phyloP scores from a whole-genome alignment of 768 basidiomycete species.

The Leccinum variicolor region DNA sequence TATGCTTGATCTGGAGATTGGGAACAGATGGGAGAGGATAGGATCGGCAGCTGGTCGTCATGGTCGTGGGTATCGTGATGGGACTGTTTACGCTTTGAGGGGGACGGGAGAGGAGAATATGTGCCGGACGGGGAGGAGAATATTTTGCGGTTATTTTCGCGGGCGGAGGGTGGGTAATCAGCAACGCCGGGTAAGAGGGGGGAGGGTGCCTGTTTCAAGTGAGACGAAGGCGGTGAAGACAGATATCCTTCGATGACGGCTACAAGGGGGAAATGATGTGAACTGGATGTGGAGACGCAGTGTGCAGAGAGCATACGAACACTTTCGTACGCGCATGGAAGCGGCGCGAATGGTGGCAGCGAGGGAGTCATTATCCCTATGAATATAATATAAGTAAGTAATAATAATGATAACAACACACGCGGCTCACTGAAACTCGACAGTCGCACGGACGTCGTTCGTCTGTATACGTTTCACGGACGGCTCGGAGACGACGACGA shows the following conservation, averaged over 20 bases:
- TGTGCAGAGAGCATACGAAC: conserved; percentile 36
- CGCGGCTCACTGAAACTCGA: conserved; percentile 25
- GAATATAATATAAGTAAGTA: background rate
- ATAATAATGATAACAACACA: background rate
- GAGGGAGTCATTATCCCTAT: conserved; percentile 22
- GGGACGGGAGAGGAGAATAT: conserved; percentile 29
- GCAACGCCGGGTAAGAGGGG: conserved; percentile 15
- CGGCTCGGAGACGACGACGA: background rate
- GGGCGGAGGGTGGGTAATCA: conserved; percentile 51
- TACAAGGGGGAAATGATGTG: conserved; percentile 34
- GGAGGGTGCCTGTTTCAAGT: conserved; percentile 28
- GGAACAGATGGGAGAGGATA: conserved; percentile 13
- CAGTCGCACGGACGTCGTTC: conserved; percentile 27
- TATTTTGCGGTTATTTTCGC: conserved; percentile 53
- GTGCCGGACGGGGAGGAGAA: conserved; percentile 36
- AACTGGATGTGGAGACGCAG: conserved; percentile 19
- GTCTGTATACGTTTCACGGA: conserved; percentile 36
- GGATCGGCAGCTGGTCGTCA: conserved; percentile 14
- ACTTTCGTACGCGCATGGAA: conserved; percentile 57
- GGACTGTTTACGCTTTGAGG: conserved; percentile 35
- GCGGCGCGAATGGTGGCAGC: conserved; percentile 52
- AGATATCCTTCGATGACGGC: conserved; percentile 64
- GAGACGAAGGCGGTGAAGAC: conserved; percentile 36
- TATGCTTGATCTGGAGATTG: conserved; percentile 23
- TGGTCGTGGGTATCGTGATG: conserved; percentile 21